Percentiles rank a stretch among this genome's conserved stretches.
phyloP scores from a whole-genome alignment of 2,329 filamentous ascomycete genomes.

The Coniella lustricola region DNA sequence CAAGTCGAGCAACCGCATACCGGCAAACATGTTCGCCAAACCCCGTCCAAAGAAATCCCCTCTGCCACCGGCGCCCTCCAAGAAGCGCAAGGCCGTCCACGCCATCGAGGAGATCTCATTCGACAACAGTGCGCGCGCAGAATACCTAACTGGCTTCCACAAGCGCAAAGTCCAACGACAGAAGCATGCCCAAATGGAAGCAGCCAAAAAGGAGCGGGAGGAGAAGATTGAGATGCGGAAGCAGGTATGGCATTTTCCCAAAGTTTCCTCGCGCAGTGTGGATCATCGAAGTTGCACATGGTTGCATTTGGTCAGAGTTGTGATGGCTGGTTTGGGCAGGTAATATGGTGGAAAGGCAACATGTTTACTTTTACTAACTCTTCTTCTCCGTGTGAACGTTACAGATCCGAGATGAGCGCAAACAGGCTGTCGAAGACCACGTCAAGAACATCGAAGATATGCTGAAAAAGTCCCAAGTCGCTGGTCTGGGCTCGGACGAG shows the following conservation, averaged over 20 bases:
- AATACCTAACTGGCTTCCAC: conserved; percentile 93
- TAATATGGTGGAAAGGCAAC: too few species aligned
- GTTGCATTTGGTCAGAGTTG: too few species aligned
- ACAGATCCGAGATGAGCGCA: conserved; percentile 77
- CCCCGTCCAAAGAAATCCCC: conserved; percentile 51
- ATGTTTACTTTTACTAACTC: background rate
- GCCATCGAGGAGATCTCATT: conserved; percentile 77
- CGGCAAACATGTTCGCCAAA: conserved; percentile 45
- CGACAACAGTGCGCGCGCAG: conserved; percentile 68
- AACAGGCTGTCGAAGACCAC: conserved; percentile 73
- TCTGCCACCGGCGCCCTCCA: conserved; percentile 54
- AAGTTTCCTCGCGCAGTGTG: background rate
- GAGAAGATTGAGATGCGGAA: conserved; percentile 69
- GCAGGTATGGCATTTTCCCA: conserved; percentile 49
- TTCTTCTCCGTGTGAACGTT: background rate
- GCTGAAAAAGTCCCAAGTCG: conserved; percentile 54
- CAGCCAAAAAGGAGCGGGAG: conserved; percentile 67
- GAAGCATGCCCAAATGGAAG: conserved; percentile 78
- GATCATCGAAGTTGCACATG: too few species aligned
- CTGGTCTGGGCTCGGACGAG: conserved; percentile 33
- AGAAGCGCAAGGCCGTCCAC: conserved; percentile 56
- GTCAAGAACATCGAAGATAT: conserved; percentile 68
- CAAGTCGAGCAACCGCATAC: too few species aligned
- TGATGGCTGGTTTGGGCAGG: too few species aligned
- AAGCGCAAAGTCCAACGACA: conserved; percentile 85